These are phyloP conservation scores for Magnolia sinica DNA, from an alignment of 164 flowering plant genomes.

Conservation along the genomic window DNA sequence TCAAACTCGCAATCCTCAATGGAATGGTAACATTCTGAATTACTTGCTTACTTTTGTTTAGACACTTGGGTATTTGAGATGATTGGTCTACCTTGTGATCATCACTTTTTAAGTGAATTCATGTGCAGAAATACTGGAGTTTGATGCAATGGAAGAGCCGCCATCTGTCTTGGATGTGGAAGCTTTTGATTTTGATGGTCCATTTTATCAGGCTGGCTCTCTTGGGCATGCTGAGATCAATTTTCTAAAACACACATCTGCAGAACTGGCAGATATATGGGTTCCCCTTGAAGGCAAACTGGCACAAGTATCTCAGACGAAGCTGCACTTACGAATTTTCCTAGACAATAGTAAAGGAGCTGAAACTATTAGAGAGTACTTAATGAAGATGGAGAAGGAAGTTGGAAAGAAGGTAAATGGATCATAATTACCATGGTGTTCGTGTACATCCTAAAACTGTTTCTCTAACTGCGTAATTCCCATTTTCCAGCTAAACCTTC, in stretches of 20 bases:
- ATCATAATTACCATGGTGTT: not conserved
- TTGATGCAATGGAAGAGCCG: constrained; percentile 86
- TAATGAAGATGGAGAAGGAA: constrained; percentile 78
- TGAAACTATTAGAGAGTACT: constrained; percentile 66
- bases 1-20: constrained; percentile 67
- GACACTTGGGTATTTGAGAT: not conserved
- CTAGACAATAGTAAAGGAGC: constrained; percentile 66
- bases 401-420: constrained; percentile 72
- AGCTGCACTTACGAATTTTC: constrained; percentile 70
- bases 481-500: constrained; percentile 51
- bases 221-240: constrained; percentile 86
- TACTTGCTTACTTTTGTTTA: not conserved
- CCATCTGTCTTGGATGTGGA: constrained; percentile 85
- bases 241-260: constrained; percentile 56
- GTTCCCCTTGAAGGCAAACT: constrained; percentile 64
- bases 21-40: constrained; percentile 51
- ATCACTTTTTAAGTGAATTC: not conserved
- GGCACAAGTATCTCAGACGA: constrained; percentile 67
- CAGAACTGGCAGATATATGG: constrained; percentile 79
- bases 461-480: not conserved
- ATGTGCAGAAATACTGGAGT: constrained; percentile 76
- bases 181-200: constrained; percentile 80
- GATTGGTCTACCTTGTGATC: not conserved
- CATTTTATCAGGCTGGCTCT: constrained; percentile 66
- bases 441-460: not conserved